Percentiles rank a stretch among this genome's conserved stretches.
These are phyloP conservation scores for Cutaneotrichosporon dermatis DNA, from an alignment of 1,284 basidiomycete species.

Conservation along the genomic window DNA sequence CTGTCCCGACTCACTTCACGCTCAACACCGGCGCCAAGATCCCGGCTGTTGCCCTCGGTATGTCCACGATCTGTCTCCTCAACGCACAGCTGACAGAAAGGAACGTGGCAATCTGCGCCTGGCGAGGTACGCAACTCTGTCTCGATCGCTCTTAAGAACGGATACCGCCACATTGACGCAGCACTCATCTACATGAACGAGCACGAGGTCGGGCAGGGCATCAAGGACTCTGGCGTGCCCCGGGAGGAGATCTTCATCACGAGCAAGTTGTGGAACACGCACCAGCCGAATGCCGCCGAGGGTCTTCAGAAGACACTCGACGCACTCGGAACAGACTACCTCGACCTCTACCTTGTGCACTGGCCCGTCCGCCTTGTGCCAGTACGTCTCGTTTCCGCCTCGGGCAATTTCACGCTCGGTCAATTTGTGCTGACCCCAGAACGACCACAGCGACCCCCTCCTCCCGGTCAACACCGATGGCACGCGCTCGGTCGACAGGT, in stretches of 20 bases:
- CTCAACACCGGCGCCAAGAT: conserved; percentile 64
- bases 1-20: conserved; percentile 53
- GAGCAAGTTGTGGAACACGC: conserved; percentile 57
- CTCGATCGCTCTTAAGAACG: conserved; percentile 58
- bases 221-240: conserved; percentile 53
- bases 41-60: conserved; percentile 65
- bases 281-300: conserved; percentile 56
- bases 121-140: conserved; percentile 17
- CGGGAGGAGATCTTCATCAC: conserved; percentile 63
- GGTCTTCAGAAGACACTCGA: conserved; percentile 59
- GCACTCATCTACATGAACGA: conserved; percentile 59
- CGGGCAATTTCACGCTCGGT: no score
- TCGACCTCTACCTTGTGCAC: conserved; percentile 51
- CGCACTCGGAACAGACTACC: conserved; percentile 53
- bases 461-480: conserved; percentile 67
- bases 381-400: no score
- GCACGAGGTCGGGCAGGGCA: conserved; percentile 59
- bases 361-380: conserved; percentile 57
- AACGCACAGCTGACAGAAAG: not conserved
- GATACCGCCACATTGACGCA: conserved; percentile 63
- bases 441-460: conserved; percentile 61
- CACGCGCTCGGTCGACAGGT: conserved; percentile 60
- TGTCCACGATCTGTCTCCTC: not conserved
- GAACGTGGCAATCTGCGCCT: conserved; percentile 5
- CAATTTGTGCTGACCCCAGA: no score